phyloP scores from a whole-genome alignment of 2,329 filamentous ascomycete species.

The Sporothrix sp. region DNA sequence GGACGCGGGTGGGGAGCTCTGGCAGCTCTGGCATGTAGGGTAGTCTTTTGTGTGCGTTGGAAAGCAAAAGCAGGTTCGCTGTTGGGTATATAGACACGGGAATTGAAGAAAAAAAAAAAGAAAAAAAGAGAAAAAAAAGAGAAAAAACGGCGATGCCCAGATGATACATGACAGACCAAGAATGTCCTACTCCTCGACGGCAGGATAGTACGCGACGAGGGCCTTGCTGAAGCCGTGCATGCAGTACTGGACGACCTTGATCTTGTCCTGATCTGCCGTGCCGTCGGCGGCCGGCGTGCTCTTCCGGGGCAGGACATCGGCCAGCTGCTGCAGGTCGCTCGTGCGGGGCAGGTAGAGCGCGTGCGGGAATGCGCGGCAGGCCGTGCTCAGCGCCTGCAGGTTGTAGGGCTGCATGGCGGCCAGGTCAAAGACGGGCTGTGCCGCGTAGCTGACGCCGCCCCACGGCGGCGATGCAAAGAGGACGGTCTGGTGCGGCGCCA shows the following conservation, averaged over 20 bases:
- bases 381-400: constrained; percentile 49
- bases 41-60: too few species aligned
- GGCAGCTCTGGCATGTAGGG: too few species aligned
- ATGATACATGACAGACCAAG: neutral
- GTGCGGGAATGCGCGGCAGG: constrained; percentile 50
- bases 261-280: constrained; percentile 26
- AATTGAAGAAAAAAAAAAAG: neutral
- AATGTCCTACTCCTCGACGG: constrained; percentile 19
- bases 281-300: constrained; percentile 24
- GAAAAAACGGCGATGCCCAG: neutral
- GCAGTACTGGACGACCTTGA: constrained; percentile 81
- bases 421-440: constrained; percentile 68
- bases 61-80: too few species aligned
- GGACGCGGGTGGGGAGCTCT: too few species aligned
- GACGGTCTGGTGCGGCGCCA: constrained; percentile 34
- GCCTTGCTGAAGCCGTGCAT: constrained; percentile 84
- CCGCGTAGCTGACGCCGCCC: constrained; percentile 48
- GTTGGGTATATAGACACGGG: neutral
- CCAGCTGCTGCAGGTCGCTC: constrained; percentile 72
- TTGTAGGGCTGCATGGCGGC: constrained; percentile 82
- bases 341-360: constrained; percentile 80
- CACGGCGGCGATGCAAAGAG: constrained; percentile 52
- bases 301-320: constrained; percentile 35
- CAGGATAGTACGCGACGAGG: constrained; percentile 52
- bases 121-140: neutral